A percentile compares a stretch with the other conserved stretches of the same genome.
Evolutionary conservation across 192 early-diverging fungal genomes (phyloP).

Genomic region (Backusella westeae): DNA sequence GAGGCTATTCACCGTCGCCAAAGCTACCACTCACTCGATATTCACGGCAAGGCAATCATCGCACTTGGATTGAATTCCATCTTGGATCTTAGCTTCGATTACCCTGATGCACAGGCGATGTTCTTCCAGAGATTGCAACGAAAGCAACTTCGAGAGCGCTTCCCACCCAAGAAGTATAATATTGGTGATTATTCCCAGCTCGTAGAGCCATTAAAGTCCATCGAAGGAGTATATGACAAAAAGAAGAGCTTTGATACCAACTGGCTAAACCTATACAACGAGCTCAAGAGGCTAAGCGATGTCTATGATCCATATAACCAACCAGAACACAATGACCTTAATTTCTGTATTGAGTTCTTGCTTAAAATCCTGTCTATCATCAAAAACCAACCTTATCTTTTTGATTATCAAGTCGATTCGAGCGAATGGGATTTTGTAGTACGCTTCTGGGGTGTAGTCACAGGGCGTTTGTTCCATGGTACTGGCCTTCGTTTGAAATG

Average conservation of each 20-base stretch:
- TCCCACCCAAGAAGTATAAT: conserved; percentile 8
- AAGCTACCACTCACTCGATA: conserved; percentile 5
- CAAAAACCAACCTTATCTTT: conserved; percentile 1
- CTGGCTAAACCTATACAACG: background rate
- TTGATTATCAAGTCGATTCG: background rate
- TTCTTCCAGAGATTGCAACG: background rate
- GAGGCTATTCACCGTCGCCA: background rate
- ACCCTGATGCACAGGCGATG: background rate
- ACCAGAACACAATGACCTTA: background rate
- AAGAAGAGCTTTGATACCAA: background rate
- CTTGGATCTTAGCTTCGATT: background rate
- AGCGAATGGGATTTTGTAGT: conserved; percentile 1
- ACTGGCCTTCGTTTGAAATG: background rate
- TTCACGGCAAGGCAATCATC: background rate
- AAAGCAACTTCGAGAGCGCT: background rate
- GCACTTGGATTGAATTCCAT: conserved; percentile 8
- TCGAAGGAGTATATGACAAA: background rate
- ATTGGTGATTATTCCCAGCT: background rate
- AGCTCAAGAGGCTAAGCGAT: background rate
- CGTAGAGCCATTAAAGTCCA: background rate
- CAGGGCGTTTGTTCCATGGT: background rate
- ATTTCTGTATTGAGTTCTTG: background rate
- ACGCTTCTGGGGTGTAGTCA: background rate
- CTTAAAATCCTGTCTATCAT: conserved; percentile 3
- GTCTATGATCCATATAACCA: background rate